These are phyloP conservation scores for Spathaspora passalidarum DNA, from an alignment of 805 yeast genomes.

Conservation along the genomic window DNA sequence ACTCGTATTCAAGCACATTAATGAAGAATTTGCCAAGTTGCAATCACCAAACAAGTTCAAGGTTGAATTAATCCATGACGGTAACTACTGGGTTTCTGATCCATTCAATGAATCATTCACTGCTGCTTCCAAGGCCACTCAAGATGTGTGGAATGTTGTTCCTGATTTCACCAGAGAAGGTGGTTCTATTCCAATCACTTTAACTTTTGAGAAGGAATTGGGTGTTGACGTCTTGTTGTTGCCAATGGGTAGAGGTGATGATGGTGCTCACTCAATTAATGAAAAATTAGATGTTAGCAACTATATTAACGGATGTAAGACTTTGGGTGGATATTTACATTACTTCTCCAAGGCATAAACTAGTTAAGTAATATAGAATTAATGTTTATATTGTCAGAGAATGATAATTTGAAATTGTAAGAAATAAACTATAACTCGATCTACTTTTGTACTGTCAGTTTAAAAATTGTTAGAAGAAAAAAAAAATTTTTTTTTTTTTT, in stretches of 20 bases:
- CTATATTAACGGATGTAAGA: conserved; percentile 90
- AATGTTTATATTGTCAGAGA: neutral
- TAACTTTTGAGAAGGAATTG: conserved; percentile 86
- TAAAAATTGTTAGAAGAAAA: too few relatives aligned
- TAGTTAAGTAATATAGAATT: too few relatives aligned
- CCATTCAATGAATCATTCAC: conserved; percentile 90
- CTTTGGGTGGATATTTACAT: conserved; percentile 90
- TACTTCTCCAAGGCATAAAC: conserved; percentile 52
- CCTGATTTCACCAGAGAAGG: conserved; percentile 99
- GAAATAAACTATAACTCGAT: too few relatives aligned
- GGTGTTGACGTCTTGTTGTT: conserved; percentile 82
- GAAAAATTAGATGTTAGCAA: conserved; percentile 88
- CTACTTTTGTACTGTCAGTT: too few relatives aligned
- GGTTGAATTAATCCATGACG: conserved; percentile 85
- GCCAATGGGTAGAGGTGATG: conserved; percentile 99
- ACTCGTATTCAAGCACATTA: conserved; percentile 68
- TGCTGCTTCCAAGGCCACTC: conserved; percentile 93
- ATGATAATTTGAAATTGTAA: too few relatives aligned
- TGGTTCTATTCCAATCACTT: conserved; percentile 96
- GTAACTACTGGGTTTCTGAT: conserved; percentile 93
- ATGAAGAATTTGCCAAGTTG: conserved; percentile 61
- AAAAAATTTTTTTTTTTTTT: too few relatives aligned
- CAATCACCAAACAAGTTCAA: conserved; percentile 72
- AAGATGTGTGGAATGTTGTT: conserved; percentile 89
- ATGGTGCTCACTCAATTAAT: conserved; percentile 97